Conservation (phyloP, 768 basidiomycete species). For the Rhodotorula kratochvilovae region DNA sequence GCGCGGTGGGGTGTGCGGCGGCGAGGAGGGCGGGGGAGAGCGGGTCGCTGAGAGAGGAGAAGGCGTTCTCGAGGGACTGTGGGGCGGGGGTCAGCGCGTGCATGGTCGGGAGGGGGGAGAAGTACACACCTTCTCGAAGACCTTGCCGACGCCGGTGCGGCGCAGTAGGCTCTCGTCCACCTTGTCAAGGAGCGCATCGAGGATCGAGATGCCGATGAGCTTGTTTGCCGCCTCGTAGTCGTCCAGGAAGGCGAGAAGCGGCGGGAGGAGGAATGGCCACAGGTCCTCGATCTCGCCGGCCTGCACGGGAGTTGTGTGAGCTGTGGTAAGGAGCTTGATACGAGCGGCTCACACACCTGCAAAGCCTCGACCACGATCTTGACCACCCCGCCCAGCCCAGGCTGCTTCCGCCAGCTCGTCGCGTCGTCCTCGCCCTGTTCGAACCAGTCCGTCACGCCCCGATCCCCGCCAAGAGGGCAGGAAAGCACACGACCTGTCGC, state of each 20-base stretch:
- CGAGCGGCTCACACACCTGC: slow-evolving; percentile 15
- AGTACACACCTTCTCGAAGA: slow-evolving; percentile 16
- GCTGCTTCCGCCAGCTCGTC: slow-evolving; percentile 13
- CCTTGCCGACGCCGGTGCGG: slow-evolving; percentile 27
- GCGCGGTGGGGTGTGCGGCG: slow-evolving; percentile 12
- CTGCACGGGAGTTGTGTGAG: not conserved
- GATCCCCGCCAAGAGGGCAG: slow-evolving; percentile 20
- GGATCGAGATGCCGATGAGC: slow-evolving; percentile 8
- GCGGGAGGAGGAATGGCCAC: slow-evolving; percentile 28
- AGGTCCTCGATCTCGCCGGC: slow-evolving; percentile 25
- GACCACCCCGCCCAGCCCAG: slow-evolving; percentile 8
- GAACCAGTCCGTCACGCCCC: slow-evolving; percentile 9
- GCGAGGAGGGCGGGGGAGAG: not conserved
- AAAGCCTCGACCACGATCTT: slow-evolving; percentile 1
- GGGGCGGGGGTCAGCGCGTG: too few species aligned
- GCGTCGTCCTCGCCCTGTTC: slow-evolving; percentile 6
- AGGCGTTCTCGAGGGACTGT: slow-evolving; percentile 20
- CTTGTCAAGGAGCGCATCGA: slow-evolving; percentile 8
- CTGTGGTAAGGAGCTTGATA: not conserved
- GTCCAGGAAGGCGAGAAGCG: slow-evolving; percentile 24
- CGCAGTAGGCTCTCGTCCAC: slow-evolving; percentile 14
- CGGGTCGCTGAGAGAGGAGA: slow-evolving; percentile 25
- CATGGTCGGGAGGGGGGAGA: too few species aligned
- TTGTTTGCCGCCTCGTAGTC: slow-evolving; percentile 19
- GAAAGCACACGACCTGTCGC: slow-evolving; percentile 21